Percentiles rank a stretch among this genome's conserved stretches.
Conservation (phyloP, 306 rosid species). For the Mucuna pruriens region DNA sequence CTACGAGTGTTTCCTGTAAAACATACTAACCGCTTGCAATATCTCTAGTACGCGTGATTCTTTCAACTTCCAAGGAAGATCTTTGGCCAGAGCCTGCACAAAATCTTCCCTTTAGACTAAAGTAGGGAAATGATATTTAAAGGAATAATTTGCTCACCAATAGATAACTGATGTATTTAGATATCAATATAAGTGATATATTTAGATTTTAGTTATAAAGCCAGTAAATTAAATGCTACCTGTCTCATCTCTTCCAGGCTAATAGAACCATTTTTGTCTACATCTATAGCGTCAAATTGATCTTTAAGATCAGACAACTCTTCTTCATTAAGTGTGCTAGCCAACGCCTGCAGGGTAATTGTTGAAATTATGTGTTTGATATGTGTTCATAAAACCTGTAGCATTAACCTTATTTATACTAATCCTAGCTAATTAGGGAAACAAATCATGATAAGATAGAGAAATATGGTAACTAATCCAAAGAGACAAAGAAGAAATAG, state of each 20-base stretch:
- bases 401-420: not conserved
- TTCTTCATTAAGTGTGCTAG: slow-evolving; percentile 76
- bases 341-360: slow-evolving; percentile 67
- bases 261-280: slow-evolving; percentile 83
- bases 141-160: not conserved
- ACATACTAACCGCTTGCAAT: slow-evolving; percentile 69
- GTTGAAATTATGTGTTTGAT: not conserved
- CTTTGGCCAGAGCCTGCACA: slow-evolving; percentile 87
- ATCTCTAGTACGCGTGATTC: slow-evolving; percentile 76
- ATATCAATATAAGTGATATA: not conserved
- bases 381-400: not conserved
- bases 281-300: slow-evolving; percentile 85
- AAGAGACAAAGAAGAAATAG: not conserved
- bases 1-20: not conserved
- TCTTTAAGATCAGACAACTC: slow-evolving; percentile 79
- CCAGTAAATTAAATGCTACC: slow-evolving; percentile 42
- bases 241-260: slow-evolving; percentile 96
- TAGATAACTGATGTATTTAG: not conserved
- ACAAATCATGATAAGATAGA: not conserved
- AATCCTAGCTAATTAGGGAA: not conserved
- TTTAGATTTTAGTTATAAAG: not conserved
- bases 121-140: not conserved
- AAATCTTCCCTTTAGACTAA: slow-evolving; percentile 34
- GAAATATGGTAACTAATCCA: not conserved
- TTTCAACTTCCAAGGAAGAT: slow-evolving; percentile 84